Base-by-base conservation (phyloP, 768 basidiomycete genomes). In the Mycena vulgaris region DNA sequence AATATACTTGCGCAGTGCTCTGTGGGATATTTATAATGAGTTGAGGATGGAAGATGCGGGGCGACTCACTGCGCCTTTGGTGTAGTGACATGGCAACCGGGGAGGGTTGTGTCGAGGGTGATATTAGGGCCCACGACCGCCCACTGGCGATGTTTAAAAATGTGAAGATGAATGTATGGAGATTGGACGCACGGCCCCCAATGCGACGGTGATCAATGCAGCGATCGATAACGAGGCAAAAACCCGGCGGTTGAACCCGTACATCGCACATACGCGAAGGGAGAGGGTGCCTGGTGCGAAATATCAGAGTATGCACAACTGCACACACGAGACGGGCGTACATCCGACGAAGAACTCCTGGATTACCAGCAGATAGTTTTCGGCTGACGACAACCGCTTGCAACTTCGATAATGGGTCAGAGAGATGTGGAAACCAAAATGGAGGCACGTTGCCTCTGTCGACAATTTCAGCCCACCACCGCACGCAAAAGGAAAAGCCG, bases 61-160 rank as follows among this genome's bases (percentile, higher is more conserved):
- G 27, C 23, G 16, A 39, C 60, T 51, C 31, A 62, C 60, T 62
- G 60, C 19, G 17, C 7, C 17, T 39, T 49, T 16, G 49, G 13
- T 62, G 49, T 62, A n/a, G 17, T 39, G 33, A 37, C 27, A 16
- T 62, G 48, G 48, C 60, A 62, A 25, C 60, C 60, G 2, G 60
- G 60, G 1, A 62, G 16, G 11, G 31, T 13, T 0, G 48, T 49
- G 31, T 51, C 19, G 35, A 62, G 23, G 8, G n/a, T 28, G 33
- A 27, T 28, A 1, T 37, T 13, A n/a, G 48, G 47, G 5, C 60
- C 61, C 11, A 63, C 37, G 9, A 53, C 21, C 8, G 49, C 25
- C 61, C 61, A 63, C 61, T 63, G 48, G 19, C 19, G 9, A 37
- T 10, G 6, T 27, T 47, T 25, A 33, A 48, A 45, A 13, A 21